phyloP scores from a whole-genome alignment of 2,329 filamentous ascomycete species.

The Raffaelea ambrosiae region DNA sequence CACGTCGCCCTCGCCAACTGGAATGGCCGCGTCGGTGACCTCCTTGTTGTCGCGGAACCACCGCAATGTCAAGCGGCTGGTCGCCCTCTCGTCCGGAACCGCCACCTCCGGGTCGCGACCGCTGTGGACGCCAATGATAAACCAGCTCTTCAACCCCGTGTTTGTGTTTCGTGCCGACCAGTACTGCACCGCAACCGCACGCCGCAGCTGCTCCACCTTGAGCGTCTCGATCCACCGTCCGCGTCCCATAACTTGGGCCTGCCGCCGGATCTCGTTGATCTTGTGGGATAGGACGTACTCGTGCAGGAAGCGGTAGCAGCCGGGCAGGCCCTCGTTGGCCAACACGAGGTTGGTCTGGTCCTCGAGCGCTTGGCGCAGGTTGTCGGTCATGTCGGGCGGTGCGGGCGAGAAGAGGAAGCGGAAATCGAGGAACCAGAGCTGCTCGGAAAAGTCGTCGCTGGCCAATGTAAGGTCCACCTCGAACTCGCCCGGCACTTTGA shows the following conservation, averaged over 20 bases:
- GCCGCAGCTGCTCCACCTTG: conserved; percentile 68
- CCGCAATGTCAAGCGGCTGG: conserved; percentile 33
- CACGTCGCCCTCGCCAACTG: conserved; percentile 16
- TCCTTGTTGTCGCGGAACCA: conserved; percentile 84
- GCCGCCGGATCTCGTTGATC: conserved; percentile 70
- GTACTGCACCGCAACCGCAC: conserved; percentile 82
- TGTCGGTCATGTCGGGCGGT: conserved; percentile 50
- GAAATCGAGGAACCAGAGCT: conserved; percentile 93
- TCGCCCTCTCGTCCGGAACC: background rate
- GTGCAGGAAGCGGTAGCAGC: conserved; percentile 81
- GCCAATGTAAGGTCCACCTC: conserved; percentile 89
- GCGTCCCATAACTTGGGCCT: conserved; percentile 62
- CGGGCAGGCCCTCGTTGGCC: conserved; percentile 59
- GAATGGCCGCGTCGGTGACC: conserved; percentile 44
- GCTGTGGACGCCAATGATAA: conserved; percentile 75
- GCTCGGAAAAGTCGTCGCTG: conserved; percentile 71
- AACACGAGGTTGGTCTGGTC: conserved; percentile 63
- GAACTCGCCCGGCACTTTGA: conserved; percentile 74
- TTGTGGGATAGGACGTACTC: conserved; percentile 86
- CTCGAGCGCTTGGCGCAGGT: conserved; percentile 60
- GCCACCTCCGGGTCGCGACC: conserved; percentile 29
- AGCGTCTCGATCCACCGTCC: conserved; percentile 72
- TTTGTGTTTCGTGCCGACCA: conserved; percentile 59
- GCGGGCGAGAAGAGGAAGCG: conserved; percentile 72
- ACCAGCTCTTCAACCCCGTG: conserved; percentile 71